These are phyloP conservation scores for Colletotrichum orbiculare DNA, from an alignment of 2,329 filamentous ascomycete species.

Conservation along the genomic window DNA sequence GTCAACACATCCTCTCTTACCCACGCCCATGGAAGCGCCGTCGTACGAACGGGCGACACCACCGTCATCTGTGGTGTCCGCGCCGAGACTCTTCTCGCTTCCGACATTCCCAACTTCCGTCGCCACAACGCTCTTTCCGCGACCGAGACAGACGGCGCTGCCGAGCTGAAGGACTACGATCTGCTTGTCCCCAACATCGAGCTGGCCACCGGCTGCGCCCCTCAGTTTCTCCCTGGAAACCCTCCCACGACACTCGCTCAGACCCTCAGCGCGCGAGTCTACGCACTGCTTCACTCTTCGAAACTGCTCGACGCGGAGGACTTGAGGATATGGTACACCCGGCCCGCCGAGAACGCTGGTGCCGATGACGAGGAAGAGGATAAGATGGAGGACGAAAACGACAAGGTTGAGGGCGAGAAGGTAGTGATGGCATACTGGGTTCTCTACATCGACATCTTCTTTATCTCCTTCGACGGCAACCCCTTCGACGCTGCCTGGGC, in stretches of 20 bases:
- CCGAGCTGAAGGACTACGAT: slow-evolving; percentile 70
- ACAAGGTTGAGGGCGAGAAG: slow-evolving; percentile 41
- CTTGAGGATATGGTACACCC: slow-evolving; percentile 77
- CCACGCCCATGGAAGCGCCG: slow-evolving; percentile 89
- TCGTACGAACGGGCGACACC: slow-evolving; percentile 89
- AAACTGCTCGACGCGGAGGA: slow-evolving; percentile 74
- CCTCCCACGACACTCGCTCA: slow-evolving; percentile 85
- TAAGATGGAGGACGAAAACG: slow-evolving; percentile 49
- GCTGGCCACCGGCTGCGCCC: slow-evolving; percentile 88
- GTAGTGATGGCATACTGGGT: slow-evolving; percentile 89
- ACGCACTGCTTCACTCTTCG: slow-evolving; percentile 79
- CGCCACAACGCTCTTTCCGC: slow-evolving; percentile 45
- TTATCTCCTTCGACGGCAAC: slow-evolving; percentile 92
- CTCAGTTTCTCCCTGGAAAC: slow-evolving; percentile 84
- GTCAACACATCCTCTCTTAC: slow-evolving; percentile 87
- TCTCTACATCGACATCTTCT: slow-evolving; percentile 94
- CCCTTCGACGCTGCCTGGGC: slow-evolving; percentile 93
- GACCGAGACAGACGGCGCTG: slow-evolving; percentile 39
- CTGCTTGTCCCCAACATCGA: slow-evolving; percentile 95
- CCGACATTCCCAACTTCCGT: slow-evolving; percentile 77
- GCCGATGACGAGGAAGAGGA: slow-evolving; percentile 53
- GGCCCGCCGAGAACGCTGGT: slow-evolving; percentile 58
- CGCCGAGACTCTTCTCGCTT: slow-evolving; percentile 82
- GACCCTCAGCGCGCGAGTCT: slow-evolving; percentile 83
- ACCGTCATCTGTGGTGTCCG: slow-evolving; percentile 95